These are phyloP conservation scores for Acacia melanoxylon DNA, from an alignment of 306 rosid species.

Conservation along the genomic window DNA sequence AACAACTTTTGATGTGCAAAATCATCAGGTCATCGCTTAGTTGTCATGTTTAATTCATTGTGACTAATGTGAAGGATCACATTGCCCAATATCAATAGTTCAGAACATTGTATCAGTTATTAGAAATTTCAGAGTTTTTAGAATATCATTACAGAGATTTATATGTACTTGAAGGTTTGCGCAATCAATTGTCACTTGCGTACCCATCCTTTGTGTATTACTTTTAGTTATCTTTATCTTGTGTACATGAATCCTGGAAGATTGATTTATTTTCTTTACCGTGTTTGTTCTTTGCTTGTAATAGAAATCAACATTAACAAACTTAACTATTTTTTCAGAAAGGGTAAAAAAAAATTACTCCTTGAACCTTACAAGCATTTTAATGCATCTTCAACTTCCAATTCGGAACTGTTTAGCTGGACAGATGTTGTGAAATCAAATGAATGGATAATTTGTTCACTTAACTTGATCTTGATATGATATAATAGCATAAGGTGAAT, in stretches of 20 bases:
- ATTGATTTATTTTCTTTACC: not conserved
- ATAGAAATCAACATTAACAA: not conserved
- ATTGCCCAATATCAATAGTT: not conserved
- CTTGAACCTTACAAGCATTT: not conserved
- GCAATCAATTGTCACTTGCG: not conserved
- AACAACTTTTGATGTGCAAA: not conserved
- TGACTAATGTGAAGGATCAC: not conserved
- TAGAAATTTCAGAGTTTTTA: not conserved
- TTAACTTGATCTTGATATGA: not conserved
- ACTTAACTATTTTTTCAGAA: not conserved
- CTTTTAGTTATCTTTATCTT: not conserved
- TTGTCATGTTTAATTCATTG: not conserved
- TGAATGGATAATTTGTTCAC: not conserved
- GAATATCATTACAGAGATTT: no score
- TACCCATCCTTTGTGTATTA: not conserved
- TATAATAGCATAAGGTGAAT: not conserved
- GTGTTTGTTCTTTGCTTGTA: not conserved
- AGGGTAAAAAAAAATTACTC: not conserved
- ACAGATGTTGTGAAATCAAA: not conserved
- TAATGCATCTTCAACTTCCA: not conserved
- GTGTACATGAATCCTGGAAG: not conserved
- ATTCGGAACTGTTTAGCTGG: not conserved
- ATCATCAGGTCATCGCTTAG: not conserved
- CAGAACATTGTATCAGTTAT: not conserved
- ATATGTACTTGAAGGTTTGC: not conserved